A percentile compares a stretch with the other conserved stretches of the same genome.
phyloP scores from a whole-genome alignment of 371 early-diverging fungal genomes.

The Ordospora pajunii region DNA sequence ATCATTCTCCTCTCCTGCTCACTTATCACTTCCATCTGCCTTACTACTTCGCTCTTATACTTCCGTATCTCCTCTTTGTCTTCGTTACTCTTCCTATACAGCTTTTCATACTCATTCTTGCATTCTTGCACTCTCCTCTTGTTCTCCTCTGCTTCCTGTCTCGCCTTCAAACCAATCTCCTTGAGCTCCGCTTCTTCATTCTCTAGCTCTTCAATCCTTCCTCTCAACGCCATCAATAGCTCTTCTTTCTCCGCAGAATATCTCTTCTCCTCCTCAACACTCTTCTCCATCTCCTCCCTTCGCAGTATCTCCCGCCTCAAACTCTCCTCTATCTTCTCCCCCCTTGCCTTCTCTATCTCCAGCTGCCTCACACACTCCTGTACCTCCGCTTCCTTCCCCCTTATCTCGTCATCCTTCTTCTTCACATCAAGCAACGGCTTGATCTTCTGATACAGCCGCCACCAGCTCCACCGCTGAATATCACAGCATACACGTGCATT shows the following conservation, averaged over 20 bases:
- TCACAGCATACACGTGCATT: conserved; percentile 46
- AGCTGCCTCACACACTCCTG: conserved; percentile 63
- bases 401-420: conserved; percentile 68
- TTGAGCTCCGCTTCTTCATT: neutral
- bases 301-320: conserved; percentile 69
- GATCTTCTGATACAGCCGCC: conserved; percentile 75
- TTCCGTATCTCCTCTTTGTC: conserved; percentile 65
- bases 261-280: neutral
- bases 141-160: conserved; percentile 49
- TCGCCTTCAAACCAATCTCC: neutral
- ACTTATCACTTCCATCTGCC: conserved; percentile 62
- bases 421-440: conserved; percentile 85
- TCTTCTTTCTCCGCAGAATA: conserved; percentile 10
- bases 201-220: neutral
- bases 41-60: conserved; percentile 62
- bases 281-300: neutral
- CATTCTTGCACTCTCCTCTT: conserved; percentile 66
- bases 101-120: conserved; percentile 66
- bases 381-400: conserved; percentile 72
- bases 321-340: conserved; percentile 65
- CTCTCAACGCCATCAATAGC: conserved; percentile 8
- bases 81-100: conserved; percentile 64
- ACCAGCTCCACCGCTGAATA: conserved; percentile 59
- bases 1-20: conserved; percentile 64
- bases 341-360: conserved; percentile 69